These are phyloP conservation scores for Hypoxylon sp. DNA, from an alignment of 2,329 filamentous ascomycete genomes.

Conservation along the genomic window DNA sequence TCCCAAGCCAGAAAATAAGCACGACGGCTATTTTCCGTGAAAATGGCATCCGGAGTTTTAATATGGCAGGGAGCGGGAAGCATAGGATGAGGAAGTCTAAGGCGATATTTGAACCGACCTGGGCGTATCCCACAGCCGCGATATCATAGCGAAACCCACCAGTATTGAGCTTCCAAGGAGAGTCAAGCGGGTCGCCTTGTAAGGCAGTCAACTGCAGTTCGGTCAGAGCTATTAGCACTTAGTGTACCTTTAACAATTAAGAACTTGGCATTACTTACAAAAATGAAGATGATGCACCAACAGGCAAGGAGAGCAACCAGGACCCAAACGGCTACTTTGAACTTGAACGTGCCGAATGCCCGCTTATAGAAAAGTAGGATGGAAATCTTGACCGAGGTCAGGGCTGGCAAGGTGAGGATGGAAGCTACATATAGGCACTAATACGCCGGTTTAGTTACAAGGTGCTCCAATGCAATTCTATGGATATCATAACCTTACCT, in stretches of 20 bases:
- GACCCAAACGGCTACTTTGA: constrained; percentile 10
- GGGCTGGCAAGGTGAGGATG: not conserved
- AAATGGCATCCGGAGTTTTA: constrained; percentile 1
- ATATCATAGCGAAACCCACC: constrained; percentile 3
- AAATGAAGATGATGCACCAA: constrained; percentile 21
- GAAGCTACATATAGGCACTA: not conserved
- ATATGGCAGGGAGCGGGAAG: constrained; percentile 17
- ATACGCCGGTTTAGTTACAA: not conserved
- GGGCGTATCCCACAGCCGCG: not conserved
- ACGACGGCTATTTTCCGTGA: constrained; percentile 4
- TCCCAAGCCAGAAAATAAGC: constrained; percentile 27
- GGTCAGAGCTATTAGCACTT: not conserved
- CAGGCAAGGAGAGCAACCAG: not conserved
- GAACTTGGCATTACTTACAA: constrained; percentile 6
- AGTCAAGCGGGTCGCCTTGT: not conserved
- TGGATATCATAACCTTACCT: not conserved
- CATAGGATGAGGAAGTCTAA: constrained; percentile 15
- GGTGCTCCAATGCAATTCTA: not conserved
- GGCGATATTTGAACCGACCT: constrained; percentile 13
- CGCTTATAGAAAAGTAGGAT: constrained; percentile 31
- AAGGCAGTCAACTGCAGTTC: not conserved
- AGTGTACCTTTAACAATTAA: too few species aligned
- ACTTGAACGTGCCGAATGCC: constrained; percentile 6
- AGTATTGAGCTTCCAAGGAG: not conserved
- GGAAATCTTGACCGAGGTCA: constrained; percentile 26